These are phyloP conservation scores for Pulveroboletus sp. DNA, from an alignment of 768 basidiomycete genomes.

Conservation along the genomic window DNA sequence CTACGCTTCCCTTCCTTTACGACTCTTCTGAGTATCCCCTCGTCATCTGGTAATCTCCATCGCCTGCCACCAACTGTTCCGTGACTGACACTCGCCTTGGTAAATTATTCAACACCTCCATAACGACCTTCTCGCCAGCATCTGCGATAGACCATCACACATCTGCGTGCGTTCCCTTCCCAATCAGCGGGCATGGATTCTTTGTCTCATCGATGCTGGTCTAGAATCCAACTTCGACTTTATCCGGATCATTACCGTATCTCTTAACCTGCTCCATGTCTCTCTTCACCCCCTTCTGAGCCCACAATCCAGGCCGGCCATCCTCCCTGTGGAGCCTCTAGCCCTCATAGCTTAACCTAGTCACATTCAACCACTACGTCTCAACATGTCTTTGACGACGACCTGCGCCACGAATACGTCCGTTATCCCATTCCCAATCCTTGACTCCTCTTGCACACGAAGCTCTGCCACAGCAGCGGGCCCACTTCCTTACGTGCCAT, in stretches of 20 bases:
- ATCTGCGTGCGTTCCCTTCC: slow-evolving; percentile 10
- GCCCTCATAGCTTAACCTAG: neutral
- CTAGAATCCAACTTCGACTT: slow-evolving; percentile 11
- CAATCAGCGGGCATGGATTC: neutral
- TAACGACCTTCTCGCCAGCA: slow-evolving; percentile 5
- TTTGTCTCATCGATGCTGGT: slow-evolving; percentile 12
- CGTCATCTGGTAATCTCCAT: slow-evolving; percentile 2
- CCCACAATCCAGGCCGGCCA: slow-evolving; percentile 4
- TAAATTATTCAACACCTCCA: slow-evolving; percentile 14
- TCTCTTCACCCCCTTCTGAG: slow-evolving; percentile 14
- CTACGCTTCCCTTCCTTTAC: slow-evolving; percentile 13
- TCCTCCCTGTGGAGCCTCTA: neutral
- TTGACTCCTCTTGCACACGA: slow-evolving; percentile 25
- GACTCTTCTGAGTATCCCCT: slow-evolving; percentile 4
- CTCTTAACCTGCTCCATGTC: slow-evolving; percentile 15
- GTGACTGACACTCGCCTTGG: slow-evolving; percentile 14
- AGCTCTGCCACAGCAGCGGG: slow-evolving; percentile 51
- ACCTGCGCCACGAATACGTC: slow-evolving; percentile 22
- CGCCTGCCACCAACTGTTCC: neutral
- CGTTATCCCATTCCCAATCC: slow-evolving; percentile 25
- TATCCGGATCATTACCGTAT: neutral
- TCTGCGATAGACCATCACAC: slow-evolving; percentile 1
- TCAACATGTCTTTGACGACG: slow-evolving; percentile 21
- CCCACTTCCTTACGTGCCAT: slow-evolving; percentile 62
- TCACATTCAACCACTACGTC: neutral